Evolutionary conservation across 2,329 filamentous ascomycete species (phyloP).

Genomic region (Huntiella bhutanensis): DNA sequence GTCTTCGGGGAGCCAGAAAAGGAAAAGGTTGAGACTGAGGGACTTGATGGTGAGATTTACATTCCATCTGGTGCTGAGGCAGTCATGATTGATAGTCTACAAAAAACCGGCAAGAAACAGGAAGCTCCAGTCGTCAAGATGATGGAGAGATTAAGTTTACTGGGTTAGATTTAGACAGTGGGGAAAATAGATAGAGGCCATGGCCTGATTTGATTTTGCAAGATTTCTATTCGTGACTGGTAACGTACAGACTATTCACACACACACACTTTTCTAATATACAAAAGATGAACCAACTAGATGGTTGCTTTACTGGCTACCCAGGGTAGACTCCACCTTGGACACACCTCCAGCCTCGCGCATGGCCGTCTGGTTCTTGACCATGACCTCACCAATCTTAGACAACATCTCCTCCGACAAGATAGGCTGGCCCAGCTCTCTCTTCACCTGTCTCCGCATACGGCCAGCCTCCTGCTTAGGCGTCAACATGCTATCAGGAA

Average conservation of each 20-base stretch:
- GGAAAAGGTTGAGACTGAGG: constrained; percentile 12
- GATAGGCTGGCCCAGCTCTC: constrained; percentile 33
- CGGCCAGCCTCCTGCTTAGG: constrained; percentile 42
- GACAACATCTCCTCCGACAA: constrained; percentile 40
- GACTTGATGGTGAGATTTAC: constrained; percentile 14
- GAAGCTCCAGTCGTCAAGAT: constrained; percentile 29
- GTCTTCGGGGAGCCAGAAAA: constrained; percentile 33
- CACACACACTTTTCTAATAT: constrained; percentile 9
- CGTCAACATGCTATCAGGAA: constrained; percentile 27
- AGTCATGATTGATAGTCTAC: constrained; percentile 31
- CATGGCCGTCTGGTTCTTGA: constrained; percentile 27
- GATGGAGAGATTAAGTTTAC: constrained; percentile 30
- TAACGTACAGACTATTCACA: neutral
- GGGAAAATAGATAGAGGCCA: constrained; percentile 3
- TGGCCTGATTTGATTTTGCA: neutral
- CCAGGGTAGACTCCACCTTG: constrained; percentile 7
- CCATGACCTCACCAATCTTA: constrained; percentile 43
- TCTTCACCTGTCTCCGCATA: constrained; percentile 31
- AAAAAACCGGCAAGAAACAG: constrained; percentile 26
- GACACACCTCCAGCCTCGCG: constrained; percentile 7
- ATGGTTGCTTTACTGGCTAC: constrained; percentile 1
- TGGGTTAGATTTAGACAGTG: constrained; percentile 15
- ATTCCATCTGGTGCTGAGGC: constrained; percentile 30
- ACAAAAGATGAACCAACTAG: constrained; percentile 1
- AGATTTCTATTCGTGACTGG: neutral